Evolutionary conservation across 129 eudicot species (phyloP), one percentile per base, ranked within the genome.

Genomic region (Calendula officinalis): DNA sequence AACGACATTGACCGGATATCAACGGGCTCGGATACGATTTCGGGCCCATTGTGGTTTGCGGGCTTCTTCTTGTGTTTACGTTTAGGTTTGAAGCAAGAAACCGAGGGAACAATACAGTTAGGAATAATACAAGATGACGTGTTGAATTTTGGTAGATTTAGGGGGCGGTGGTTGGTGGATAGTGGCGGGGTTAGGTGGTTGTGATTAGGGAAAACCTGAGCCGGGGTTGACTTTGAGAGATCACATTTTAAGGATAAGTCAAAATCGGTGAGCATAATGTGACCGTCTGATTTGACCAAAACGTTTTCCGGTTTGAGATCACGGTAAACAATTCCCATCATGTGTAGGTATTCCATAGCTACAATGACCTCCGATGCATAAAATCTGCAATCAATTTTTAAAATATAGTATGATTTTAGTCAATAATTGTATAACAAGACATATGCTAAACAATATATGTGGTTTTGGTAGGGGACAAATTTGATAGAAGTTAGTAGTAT

Each of bases 241-340:
- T 90, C 90, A 34, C 94, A 91, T 68, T 77, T 87, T 36, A 91
- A 73, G 0, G 97, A 87, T 49, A 91, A 95, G 66, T 91, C 97
- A 16, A 91, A 91, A 61, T 91, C 97, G 0, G 97, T 91, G 10
- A 91, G 80, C 95, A 87, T 91, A 16, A 91, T 87, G 73, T 91
- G 97, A 48, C 97, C 97, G 54, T 91, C 97, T 0, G 94, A 74
- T 75, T 90, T 77, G 8, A 87, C 95, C 56, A 91, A 58, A 27
- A 91, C 94, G 45, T 91, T 91, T 72, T 91, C 95, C 1, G 95
- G 97, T 77, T 91, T 91, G 7, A 91, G 90, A 75, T 91, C 97
- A 15, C 98, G 90, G 70, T 91, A 91, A 8, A 91, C 96, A 0
- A 91, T 82, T 33, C 96, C 97, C 88, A 87, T 68, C 96, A 91